Conservation (phyloP, 768 basidiomycete genomes). For the Lenzites betulinus region DNA sequence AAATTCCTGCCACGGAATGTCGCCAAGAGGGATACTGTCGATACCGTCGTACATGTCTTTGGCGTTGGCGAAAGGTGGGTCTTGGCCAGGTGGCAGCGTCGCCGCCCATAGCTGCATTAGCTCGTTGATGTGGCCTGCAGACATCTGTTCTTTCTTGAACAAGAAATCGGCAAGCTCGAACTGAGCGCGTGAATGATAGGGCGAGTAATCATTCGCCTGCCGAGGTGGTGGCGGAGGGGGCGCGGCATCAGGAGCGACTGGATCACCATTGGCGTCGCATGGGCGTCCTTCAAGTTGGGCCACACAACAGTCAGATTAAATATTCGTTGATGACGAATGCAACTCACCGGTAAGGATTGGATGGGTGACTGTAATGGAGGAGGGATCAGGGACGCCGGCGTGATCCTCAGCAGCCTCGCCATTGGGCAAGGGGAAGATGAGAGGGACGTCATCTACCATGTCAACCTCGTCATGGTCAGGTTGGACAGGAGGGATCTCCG, state of each 20-base stretch:
- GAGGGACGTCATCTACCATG: no score
- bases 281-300: background rate
- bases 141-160: conserved; percentile 8
- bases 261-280: background rate
- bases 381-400: no score
- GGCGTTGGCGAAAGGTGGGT: conserved; percentile 1
- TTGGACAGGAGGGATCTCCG: no score
- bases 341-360: background rate
- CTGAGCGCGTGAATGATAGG: conserved; percentile 14
- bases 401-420: no score
- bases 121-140: conserved; percentile 10
- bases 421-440: no score
- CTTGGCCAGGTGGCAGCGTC: background rate
- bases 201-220: background rate
- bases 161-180: conserved; percentile 26
- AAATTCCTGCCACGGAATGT: conserved; percentile 41
- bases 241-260: background rate
- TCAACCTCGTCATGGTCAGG: no score
- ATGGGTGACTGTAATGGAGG: background rate
- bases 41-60: conserved; percentile 30
- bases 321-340: no score
- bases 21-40: conserved; percentile 34
- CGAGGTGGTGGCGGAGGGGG: no score
- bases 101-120: conserved; percentile 20
- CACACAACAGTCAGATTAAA: no score